Percentiles rank a stretch among this genome's conserved stretches.
These are phyloP conservation scores for Cephaloascus albidus DNA, from an alignment of 805 yeast genomes.

Conservation along the genomic window DNA sequence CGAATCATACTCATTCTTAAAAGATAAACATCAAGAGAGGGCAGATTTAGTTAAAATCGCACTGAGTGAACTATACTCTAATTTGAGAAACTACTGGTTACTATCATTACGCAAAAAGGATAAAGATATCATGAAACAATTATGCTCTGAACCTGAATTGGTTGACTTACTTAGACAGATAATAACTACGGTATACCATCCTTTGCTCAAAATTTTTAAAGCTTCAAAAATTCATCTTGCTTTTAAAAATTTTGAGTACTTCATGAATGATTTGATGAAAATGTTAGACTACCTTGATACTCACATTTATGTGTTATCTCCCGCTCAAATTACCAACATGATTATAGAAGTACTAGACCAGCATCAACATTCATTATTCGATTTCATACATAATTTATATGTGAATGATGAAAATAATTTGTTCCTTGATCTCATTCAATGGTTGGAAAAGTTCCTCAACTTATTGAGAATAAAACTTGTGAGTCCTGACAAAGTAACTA, in stretches of 20 bases:
- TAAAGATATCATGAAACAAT: constrained; percentile 59
- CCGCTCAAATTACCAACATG: constrained; percentile 57
- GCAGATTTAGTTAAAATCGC: background rate
- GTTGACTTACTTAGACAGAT: constrained; percentile 68
- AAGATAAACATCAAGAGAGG: constrained; percentile 5
- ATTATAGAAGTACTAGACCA: constrained; percentile 57
- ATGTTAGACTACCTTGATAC: constrained; percentile 43
- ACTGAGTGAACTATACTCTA: constrained; percentile 31
- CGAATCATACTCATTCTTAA: background rate
- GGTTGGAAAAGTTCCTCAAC: constrained; percentile 63
- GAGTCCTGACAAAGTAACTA: constrained; percentile 23
- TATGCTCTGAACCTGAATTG: constrained; percentile 82
- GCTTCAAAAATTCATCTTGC: constrained; percentile 59
- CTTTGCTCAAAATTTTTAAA: constrained; percentile 59
- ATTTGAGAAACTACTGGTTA: constrained; percentile 53
- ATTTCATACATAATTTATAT: constrained; percentile 76
- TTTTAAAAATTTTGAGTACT: constrained; percentile 51
- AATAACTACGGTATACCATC: constrained; percentile 64
- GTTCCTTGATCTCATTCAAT: constrained; percentile 60
- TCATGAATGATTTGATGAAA: constrained; percentile 56
- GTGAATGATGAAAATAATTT: constrained; percentile 62
- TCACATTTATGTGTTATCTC: constrained; percentile 32
- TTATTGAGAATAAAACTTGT: constrained; percentile 55
- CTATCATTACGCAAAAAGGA: constrained; percentile 63
- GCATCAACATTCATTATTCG: constrained; percentile 66